Base-by-base conservation (phyloP, 2,329 filamentous ascomycete species). In the Shiraia sp. region DNA sequence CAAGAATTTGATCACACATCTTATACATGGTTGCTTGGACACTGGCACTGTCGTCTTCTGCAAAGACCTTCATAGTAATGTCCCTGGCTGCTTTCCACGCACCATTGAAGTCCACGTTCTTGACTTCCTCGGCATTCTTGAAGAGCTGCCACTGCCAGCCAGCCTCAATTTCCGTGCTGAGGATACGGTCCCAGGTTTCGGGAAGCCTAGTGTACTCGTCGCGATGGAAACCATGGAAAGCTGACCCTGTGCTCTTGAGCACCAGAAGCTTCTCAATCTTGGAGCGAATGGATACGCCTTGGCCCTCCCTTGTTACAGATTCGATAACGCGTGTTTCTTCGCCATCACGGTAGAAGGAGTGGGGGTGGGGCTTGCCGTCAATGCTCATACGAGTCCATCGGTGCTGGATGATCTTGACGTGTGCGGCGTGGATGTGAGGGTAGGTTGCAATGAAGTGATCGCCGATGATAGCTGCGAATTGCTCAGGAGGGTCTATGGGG, bases 21-120 rank as follows among this genome's bases (percentile, higher is more conserved):
- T 96, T 95, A 78, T 96, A 99, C 93, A 99, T 97, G 47, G 92
- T 97, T 60, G 85, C 86, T 75, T 99, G 93, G 16, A 99, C 93
- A 60, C 89, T 95, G 32, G 93, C 88, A 61, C 89, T 95, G 65
- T 90, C 79, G 64, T 99, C 91, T 64, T 86, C 82, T 29, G 93
- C 92, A 63, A 99, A 99, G 0, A 85, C 88, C 74, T 88, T 87
- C 69, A 96, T 79, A n/a, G 91, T 96, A 68, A 95, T 93, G 38
- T 78, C 76, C 47, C 90, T 80, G n/a, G 90, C 90, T 39, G 79
- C 78, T 53, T 84, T 77, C 80, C 86, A 96, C 14, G 91, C 88
- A 49, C 77, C 73, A 68, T 96, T 85, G 68, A 97, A 99, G 3
- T 79, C 76, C 14, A 80, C 73, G 10, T 77, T 73, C 69, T 83